Percentiles rank a stretch among this genome's conserved stretches.
Evolutionary conservation across 257 asterid species (phyloP).

Genomic region (Cynanchum wilfordii): DNA sequence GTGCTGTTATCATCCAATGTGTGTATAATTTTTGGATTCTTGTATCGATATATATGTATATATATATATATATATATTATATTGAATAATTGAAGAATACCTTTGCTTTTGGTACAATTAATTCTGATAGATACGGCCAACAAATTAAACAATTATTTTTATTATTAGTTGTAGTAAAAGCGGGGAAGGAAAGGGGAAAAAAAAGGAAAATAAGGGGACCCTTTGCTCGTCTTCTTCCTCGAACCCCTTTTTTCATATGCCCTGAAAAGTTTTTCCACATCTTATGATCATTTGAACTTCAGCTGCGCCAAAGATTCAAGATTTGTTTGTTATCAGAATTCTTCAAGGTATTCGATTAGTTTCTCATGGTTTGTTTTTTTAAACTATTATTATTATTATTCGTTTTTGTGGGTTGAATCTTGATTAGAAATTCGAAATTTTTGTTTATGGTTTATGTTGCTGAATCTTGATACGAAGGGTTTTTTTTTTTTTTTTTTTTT

Average conservation of each 20-base stretch:
- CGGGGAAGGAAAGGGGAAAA: background rate
- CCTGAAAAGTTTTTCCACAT: background rate
- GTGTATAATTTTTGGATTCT: background rate
- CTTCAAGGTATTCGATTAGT: slow-evolving; percentile 2
- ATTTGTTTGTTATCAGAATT: background rate
- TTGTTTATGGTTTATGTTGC: too few species aligned
- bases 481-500: background rate
- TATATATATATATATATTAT: too few species aligned
- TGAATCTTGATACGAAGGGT: background rate
- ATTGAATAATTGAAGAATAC: background rate
- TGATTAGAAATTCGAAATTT: background rate
- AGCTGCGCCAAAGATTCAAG: background rate
- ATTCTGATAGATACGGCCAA: slow-evolving; percentile 2
- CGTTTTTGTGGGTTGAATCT: background rate
- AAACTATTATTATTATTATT: too few species aligned
- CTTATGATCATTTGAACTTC: background rate
- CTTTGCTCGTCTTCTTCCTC: background rate
- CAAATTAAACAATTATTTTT: background rate
- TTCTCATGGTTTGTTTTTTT: background rate
- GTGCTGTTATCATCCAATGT: background rate
- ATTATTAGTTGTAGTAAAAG: background rate
- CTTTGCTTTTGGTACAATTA: slow-evolving; percentile 14
- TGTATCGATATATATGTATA: background rate
- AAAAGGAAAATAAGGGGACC: background rate
- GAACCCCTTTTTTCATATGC: background rate